A percentile compares a stretch with the other conserved stretches of the same genome.
phyloP scores from a whole-genome alignment of 257 asterid genomes.

The Solanum piurae region DNA sequence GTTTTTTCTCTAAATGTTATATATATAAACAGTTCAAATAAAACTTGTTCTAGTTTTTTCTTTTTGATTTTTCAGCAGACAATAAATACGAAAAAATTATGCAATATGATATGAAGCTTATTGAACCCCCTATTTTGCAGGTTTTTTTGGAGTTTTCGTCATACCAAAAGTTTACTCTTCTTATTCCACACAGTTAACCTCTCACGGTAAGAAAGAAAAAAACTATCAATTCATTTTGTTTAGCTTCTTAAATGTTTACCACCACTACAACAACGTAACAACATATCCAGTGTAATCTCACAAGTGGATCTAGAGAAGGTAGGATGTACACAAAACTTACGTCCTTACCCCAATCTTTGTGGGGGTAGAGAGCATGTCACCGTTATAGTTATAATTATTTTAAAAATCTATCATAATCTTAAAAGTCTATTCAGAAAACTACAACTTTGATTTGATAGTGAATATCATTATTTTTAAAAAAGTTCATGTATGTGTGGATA shows the following conservation, averaged over 20 bases:
- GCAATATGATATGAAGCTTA: background rate
- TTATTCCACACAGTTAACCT: slow-evolving; percentile 57
- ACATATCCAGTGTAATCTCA: background rate
- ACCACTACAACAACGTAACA: background rate
- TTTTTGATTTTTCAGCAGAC: background rate
- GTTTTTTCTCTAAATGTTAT: background rate
- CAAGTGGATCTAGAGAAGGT: background rate
- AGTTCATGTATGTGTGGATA: background rate
- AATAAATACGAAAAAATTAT: background rate
- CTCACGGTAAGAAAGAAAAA: slow-evolving; percentile 35
- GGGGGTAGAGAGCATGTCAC: background rate
- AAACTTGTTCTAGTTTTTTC: background rate
- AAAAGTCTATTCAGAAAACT: background rate
- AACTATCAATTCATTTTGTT: background rate
- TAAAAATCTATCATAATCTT: background rate
- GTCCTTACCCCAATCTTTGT: background rate
- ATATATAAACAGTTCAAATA: background rate
- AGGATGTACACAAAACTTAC: background rate
- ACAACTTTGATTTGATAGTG: background rate
- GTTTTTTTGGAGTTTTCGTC: slow-evolving; percentile 67
- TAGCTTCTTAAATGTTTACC: background rate
- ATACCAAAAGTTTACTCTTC: slow-evolving; percentile 75
- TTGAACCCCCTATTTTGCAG: slow-evolving; percentile 20
- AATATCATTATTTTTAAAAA: background rate
- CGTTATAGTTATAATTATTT: too few species aligned